Percentiles rank a stretch among this genome's conserved stretches.
phyloP scores from a whole-genome alignment of 306 rosid species.

The Argentina anserina region DNA sequence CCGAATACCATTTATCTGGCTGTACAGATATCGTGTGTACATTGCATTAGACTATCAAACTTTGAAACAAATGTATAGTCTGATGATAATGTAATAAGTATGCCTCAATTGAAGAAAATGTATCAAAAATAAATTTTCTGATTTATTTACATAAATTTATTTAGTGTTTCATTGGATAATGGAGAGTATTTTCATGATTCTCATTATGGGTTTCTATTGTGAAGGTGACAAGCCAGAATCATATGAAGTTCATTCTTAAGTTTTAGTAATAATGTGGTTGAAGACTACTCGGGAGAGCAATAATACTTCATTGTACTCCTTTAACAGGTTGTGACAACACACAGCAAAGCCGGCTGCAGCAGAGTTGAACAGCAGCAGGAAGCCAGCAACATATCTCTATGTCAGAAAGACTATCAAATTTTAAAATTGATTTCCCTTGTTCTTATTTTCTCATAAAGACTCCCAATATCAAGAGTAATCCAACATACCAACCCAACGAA shows the following conservation, averaged over 20 bases:
- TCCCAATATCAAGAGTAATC: neutral
- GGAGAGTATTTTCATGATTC: constrained; percentile 3
- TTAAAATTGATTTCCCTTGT: neutral
- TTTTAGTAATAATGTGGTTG: neutral
- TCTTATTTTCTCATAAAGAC: neutral
- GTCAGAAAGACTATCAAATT: constrained; percentile 1
- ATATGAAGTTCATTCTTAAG: neutral
- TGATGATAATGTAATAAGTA: too few species aligned
- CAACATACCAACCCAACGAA: neutral
- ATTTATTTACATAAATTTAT: too few species aligned
- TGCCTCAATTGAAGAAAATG: too few species aligned
- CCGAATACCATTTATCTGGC: too few species aligned
- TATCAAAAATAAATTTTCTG: too few species aligned
- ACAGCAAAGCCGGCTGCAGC: neutral
- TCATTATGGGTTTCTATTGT: neutral
- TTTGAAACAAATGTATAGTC: too few species aligned
- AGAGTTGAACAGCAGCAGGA: neutral
- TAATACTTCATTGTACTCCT: neutral
- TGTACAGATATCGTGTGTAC: too few species aligned
- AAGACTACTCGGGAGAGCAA: neutral
- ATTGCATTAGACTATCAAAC: too few species aligned
- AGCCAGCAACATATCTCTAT: neutral
- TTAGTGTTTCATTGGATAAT: neutral
- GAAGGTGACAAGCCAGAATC: neutral
- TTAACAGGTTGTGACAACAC: neutral